Evolutionary conservation across 2,329 filamentous ascomycete genomes (phyloP).

Genomic region (Diaporthe australafricana): DNA sequence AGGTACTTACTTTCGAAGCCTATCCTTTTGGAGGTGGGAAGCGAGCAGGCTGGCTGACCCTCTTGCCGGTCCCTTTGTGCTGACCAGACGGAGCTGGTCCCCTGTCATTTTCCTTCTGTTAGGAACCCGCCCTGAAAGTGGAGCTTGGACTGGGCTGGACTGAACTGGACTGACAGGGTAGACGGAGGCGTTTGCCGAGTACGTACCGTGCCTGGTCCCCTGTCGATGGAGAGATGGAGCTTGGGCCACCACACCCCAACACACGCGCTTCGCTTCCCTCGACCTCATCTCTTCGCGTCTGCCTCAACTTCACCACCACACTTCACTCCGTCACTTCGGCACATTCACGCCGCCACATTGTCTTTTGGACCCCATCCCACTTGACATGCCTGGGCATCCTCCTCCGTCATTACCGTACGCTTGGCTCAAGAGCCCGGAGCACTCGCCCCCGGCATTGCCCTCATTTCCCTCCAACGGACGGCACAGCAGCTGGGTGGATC

Average conservation of each 20-base stretch:
- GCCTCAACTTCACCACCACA: not conserved
- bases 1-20: no score
- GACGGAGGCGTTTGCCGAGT: no score
- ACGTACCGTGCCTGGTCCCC: no score
- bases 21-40: not conserved
- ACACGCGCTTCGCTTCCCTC: not conserved
- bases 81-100: not conserved
- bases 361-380: not conserved
- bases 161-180: not conserved
- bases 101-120: not conserved
- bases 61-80: not conserved
- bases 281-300: not conserved
- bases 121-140: slow-evolving; percentile 15
- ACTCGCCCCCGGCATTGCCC: not conserved
- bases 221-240: not conserved
- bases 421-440: not conserved
- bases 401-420: not conserved
- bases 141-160: not conserved
- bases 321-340: not conserved
- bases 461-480: slow-evolving; percentile 8
- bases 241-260: not conserved
- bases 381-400: not conserved
- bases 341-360: not conserved
- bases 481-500: slow-evolving; percentile 11
- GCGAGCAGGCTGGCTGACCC: slow-evolving; percentile 11